Conservation (phyloP, 2,329 filamentous ascomycete species). For the Paramyrothecium sp. region DNA sequence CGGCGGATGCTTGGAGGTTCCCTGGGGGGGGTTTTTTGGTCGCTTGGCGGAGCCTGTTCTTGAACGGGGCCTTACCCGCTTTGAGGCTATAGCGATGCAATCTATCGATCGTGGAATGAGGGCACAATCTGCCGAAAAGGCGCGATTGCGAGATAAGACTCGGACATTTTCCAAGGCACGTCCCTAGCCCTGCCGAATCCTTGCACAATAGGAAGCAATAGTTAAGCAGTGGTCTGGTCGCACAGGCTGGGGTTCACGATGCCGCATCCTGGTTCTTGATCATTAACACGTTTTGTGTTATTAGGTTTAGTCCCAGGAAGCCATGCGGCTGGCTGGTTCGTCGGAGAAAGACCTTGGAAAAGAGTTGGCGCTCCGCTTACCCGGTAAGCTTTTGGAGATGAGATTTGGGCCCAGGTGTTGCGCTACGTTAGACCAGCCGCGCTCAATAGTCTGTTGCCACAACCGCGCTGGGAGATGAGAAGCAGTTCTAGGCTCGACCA, state of each 20-base stretch:
- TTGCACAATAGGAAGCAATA: too few relatives aligned
- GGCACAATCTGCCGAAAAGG: not conserved
- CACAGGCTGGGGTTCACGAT: too few relatives aligned
- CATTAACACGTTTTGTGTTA: not conserved
- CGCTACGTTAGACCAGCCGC: not conserved
- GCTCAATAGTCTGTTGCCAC: not conserved
- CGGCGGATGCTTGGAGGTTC: not conserved
- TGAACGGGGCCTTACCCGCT: not conserved
- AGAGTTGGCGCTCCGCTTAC: not conserved
- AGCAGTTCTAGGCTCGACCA: not conserved
- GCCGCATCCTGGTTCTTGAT: too few relatives aligned
- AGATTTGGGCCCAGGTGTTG: not conserved
- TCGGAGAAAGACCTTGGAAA: too few relatives aligned
- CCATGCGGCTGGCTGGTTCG: not conserved
- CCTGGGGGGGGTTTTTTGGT: not conserved
- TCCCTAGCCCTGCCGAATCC: not conserved
- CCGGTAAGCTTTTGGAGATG: not conserved
- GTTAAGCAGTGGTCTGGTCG: too few relatives aligned
- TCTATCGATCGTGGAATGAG: not conserved
- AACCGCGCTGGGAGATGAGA: not conserved
- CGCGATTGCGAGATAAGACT: not conserved
- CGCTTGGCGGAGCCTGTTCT: not conserved
- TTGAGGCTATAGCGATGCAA: not conserved
- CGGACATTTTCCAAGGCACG: not conserved
- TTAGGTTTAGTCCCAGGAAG: not conserved